phyloP scores from a whole-genome alignment of 2,329 filamentous ascomycete genomes.

The Ascochyta rabiei region DNA sequence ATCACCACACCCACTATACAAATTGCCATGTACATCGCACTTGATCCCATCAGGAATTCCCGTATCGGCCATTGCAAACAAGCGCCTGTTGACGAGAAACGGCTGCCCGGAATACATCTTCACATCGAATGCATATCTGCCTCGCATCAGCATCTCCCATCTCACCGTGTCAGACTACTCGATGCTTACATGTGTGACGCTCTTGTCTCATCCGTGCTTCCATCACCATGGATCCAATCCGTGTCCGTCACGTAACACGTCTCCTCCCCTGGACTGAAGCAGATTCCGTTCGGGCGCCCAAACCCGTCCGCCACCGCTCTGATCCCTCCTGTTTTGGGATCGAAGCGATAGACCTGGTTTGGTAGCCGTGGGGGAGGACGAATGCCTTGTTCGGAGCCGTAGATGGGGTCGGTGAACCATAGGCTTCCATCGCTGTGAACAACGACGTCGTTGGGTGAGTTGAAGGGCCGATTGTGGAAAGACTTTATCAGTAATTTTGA shows the following conservation, averaged over 20 bases:
- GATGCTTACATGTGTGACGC: constrained; percentile 22
- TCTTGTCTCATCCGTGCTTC: constrained; percentile 17
- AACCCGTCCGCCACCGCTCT: constrained; percentile 49
- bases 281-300: constrained; percentile 52
- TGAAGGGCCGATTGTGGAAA: constrained; percentile 53
- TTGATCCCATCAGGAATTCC: constrained; percentile 34
- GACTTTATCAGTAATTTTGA: constrained; percentile 43
- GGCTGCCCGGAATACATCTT: constrained; percentile 10
- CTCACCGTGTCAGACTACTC: too few relatives aligned
- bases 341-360: constrained; percentile 48
- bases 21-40: constrained; percentile 52
- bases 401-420: constrained; percentile 55
- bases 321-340: constrained; percentile 43
- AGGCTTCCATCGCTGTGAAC: constrained; percentile 50
- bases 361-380: constrained; percentile 31
- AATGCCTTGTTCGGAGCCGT: constrained; percentile 30
- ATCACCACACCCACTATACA: constrained; percentile 58
- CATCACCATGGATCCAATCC: constrained; percentile 29
- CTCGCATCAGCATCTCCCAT: not conserved
- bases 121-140: constrained; percentile 32
- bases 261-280: constrained; percentile 49
- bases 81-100: constrained; percentile 24
- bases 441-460: constrained; percentile 49
- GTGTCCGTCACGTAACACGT: constrained; percentile 53
- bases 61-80: constrained; percentile 31